Conservation (phyloP, 2,329 filamentous ascomycete genomes). For the Fusarium anthophilum region DNA sequence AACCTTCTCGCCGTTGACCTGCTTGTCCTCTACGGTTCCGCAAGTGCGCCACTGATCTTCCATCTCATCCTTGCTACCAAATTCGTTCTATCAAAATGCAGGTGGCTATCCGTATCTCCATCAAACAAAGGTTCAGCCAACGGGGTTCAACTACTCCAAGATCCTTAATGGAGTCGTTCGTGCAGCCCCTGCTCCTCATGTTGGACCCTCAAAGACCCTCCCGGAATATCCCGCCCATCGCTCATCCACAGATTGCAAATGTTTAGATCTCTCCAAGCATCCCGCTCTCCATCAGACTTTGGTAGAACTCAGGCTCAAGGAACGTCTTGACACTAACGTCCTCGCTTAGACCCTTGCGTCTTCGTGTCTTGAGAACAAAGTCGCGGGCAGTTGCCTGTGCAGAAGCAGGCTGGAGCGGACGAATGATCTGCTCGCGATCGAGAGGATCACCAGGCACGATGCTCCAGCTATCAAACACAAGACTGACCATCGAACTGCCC, state of each 20-base stretch:
- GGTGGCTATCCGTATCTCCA: conserved; percentile 14
- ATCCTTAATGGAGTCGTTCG: conserved; percentile 12
- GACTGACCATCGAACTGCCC: conserved; percentile 86
- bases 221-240: neutral
- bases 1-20: conserved; percentile 10
- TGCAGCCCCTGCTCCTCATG: conserved; percentile 16
- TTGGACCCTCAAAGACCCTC: neutral
- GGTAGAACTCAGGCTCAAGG: conserved; percentile 92
- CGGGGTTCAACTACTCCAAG: conserved; percentile 18
- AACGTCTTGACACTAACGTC: conserved; percentile 97
- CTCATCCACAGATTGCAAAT: neutral
- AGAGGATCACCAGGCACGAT: conserved; percentile 96
- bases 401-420: conserved; percentile 86
- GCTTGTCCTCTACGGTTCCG: conserved; percentile 2
- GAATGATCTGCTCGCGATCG: conserved; percentile 83
- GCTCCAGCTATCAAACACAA: conserved; percentile 96
- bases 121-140: conserved; percentile 23
- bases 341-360: conserved; percentile 93
- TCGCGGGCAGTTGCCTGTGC: conserved; percentile 92
- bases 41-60: conserved; percentile 14
- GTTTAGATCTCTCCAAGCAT: conserved; percentile 70
- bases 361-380: conserved; percentile 94
- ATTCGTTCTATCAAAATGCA: conserved; percentile 31
- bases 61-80: conserved; percentile 24
- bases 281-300: conserved; percentile 86